Base-by-base conservation (phyloP, 1,284 basidiomycete genomes). In the Apiotrichum gamsii region DNA sequence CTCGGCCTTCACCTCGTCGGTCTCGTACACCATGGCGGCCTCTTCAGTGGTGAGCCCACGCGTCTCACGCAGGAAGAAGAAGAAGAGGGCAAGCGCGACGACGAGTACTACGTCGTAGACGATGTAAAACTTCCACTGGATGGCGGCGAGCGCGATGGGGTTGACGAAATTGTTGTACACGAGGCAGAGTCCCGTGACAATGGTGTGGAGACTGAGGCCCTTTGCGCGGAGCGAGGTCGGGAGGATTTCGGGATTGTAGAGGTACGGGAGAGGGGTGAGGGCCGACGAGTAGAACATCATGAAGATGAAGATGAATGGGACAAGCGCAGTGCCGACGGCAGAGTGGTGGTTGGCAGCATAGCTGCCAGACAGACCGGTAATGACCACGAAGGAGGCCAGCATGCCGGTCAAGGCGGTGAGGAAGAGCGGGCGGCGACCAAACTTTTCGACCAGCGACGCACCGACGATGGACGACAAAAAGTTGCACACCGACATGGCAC, bases 91-190 rank as follows among this genome's bases (percentile, higher is more conserved):
- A 42, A 73, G 54, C 47, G 69, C 66, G 40, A 64, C 57, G 10
- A 56, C 53, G 38, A 62, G 45, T 6, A 55, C 50, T 64, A 73
- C 77, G 67, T 80, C 78, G 72, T 78, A 78, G 8, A 77, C 58
- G 76, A 77, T 41, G 70, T 77, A 61, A 55, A 42, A 45, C 47
- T 47, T 49, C 54, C 54, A 56, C 8, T 18, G 43, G 25, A 56
- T 49, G 18, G 47, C 47, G n/a, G 76, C 70, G 39, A 82, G 75
- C 8, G 83, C 84, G 58, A 87, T 78, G 14, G 85, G 85, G 74
- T 87, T 88, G 64, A 83, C 80, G 61, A 85, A 87, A 69, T 87
- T 84, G 69, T 87, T 87, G 75, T 87, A 85, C 54, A 83, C 16
- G n/a, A 16, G 33, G 15, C 54, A 51, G 1, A 49, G 46, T 6